A percentile compares a stretch with the other conserved stretches of the same genome.
phyloP scores from a whole-genome alignment of 495 filamentous ascomycete genomes.

The Lepidopterella palustris region DNA sequence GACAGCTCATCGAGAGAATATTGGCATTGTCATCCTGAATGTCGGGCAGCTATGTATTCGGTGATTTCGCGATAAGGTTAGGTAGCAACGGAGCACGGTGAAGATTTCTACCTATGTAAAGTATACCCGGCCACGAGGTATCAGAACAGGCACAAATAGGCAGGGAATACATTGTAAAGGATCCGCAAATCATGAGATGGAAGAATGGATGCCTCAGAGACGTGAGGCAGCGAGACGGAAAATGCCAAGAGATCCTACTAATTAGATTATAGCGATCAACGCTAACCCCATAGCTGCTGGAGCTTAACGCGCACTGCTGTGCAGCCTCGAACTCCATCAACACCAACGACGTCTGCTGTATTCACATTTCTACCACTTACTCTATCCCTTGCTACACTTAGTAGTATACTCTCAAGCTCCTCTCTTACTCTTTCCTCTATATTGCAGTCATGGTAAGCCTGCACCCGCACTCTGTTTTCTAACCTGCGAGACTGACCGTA shows the following conservation, averaged over 20 bases:
- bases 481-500: constrained; percentile 13
- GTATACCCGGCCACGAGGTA: too few species aligned
- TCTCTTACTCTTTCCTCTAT: neutral
- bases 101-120: too few species aligned
- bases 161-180: too few species aligned
- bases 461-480: neutral
- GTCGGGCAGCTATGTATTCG: too few species aligned
- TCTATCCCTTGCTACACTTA: neutral
- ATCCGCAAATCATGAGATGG: too few species aligned
- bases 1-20: constrained; percentile 27
- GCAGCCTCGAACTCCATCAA: neutral
- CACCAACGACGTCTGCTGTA: neutral
- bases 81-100: too few species aligned
- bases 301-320: neutral
- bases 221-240: too few species aligned
- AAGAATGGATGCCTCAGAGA: too few species aligned
- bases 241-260: neutral
- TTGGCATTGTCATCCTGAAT: constrained; percentile 11
- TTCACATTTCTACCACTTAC: neutral
- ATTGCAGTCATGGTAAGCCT: constrained; percentile 27
- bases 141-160: too few species aligned
- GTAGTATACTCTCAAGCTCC: too few species aligned
- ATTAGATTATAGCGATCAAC: neutral
- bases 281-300: neutral
- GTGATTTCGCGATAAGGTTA: too few species aligned